A percentile compares a stretch with the other conserved stretches of the same genome.
These are phyloP conservation scores for Annulohypoxylon nitens DNA, from an alignment of 495 filamentous ascomycete species.

Conservation along the genomic window DNA sequence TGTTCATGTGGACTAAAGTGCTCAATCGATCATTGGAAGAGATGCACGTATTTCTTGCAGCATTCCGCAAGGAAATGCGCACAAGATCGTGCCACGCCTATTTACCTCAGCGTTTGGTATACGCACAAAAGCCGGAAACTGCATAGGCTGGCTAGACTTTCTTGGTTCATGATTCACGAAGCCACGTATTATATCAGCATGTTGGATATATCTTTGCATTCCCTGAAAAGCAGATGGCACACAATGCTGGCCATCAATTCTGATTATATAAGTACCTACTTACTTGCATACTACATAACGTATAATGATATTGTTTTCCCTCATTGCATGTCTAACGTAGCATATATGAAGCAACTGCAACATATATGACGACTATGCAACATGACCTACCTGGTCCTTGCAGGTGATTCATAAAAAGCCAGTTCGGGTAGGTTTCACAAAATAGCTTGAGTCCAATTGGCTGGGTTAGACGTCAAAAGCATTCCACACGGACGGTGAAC, in stretches of 20 bases:
- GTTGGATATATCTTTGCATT: conserved; percentile 15
- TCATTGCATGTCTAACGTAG: background rate
- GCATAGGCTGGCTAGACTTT: conserved; percentile 10
- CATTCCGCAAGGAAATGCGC: conserved; percentile 46
- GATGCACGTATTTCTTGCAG: conserved; percentile 45
- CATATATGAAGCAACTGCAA: background rate
- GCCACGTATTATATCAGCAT: background rate
- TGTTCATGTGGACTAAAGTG: conserved; percentile 52
- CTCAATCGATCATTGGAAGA: conserved; percentile 50
- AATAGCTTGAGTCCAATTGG: conserved; percentile 22
- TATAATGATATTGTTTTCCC: conserved; percentile 10
- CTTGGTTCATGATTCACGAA: conserved; percentile 21
- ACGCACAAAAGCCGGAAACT: conserved; percentile 51
- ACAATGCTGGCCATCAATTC: conserved; percentile 5
- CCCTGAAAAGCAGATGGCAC: conserved; percentile 14
- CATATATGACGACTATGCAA: background rate
- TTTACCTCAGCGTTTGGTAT: conserved; percentile 46
- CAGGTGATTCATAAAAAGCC: background rate
- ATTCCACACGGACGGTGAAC: background rate
- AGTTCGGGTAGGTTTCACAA: conserved; percentile 25
- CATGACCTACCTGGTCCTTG: background rate
- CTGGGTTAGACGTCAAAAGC: background rate
- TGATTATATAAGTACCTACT: background rate
- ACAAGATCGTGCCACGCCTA: conserved; percentile 47
- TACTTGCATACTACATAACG: background rate